Evolutionary conservation across 176 grass and related monocot species (phyloP).

Genomic region (Thinopyrum elongatum): DNA sequence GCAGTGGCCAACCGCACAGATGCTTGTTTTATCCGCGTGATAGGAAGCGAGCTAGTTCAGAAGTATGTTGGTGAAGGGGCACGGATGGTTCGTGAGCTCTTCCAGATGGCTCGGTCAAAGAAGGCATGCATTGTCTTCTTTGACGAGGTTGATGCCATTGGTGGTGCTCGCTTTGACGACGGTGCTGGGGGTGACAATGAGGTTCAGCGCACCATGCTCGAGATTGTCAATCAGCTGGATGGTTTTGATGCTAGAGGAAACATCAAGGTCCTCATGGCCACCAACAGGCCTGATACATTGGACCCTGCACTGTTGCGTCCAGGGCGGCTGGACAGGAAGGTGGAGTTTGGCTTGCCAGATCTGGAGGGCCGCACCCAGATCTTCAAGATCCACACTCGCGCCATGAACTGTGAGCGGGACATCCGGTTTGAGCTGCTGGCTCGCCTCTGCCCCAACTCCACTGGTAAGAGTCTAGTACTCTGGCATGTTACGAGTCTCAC

Average conservation of each 20-base stretch:
- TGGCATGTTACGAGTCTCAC: background rate
- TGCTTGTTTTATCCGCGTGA: conserved; percentile 75
- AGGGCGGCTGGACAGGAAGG: conserved; percentile 68
- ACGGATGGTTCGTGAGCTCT: conserved; percentile 60
- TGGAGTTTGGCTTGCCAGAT: conserved; percentile 74
- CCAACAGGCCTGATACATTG: conserved; percentile 76
- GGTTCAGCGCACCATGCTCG: conserved; percentile 76
- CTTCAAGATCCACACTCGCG: conserved; percentile 74
- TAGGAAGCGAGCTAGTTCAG: conserved; percentile 74
- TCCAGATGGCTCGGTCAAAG: conserved; percentile 80
- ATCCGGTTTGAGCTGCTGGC: conserved; percentile 84
- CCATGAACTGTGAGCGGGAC: conserved; percentile 76
- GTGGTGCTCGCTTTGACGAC: conserved; percentile 73
- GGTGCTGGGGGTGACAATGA: conserved; percentile 70
- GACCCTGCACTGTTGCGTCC: conserved; percentile 68
- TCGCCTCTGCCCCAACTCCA: conserved; percentile 82
- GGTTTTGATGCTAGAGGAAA: conserved; percentile 81
- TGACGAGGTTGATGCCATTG: conserved; percentile 81
- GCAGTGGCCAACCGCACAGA: conserved; percentile 74
- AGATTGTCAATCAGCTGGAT: conserved; percentile 82
- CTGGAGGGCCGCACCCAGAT: conserved; percentile 72
- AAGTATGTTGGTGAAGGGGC: conserved; percentile 75
- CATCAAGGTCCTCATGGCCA: conserved; percentile 85
- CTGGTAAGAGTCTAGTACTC: conserved; percentile 32
- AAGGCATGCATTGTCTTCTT: conserved; percentile 87